Evolutionary conservation across 1,284 basidiomycete genomes (phyloP), one percentile per base, ranked within the genome.

Genomic region (Irpex lacteus): DNA sequence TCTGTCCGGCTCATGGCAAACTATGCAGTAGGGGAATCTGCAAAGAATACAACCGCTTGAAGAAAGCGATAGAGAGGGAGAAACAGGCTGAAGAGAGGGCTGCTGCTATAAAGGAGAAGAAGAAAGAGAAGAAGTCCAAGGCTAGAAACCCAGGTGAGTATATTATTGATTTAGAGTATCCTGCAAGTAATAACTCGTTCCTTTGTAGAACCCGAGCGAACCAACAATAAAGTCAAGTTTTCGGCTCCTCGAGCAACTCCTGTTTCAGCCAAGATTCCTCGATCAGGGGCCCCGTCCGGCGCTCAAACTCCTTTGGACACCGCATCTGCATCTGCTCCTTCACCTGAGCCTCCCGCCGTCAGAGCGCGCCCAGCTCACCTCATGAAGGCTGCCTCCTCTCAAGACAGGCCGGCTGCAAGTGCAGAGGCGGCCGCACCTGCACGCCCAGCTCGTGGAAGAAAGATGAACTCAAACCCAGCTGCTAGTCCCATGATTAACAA

Each of bases 1-100:
- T 66, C 40, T 75, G 73, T 65, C 34, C 34, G 3, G 64, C 50
- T 21, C 74, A 75, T 59, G 69, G 69, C 13, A 60, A 53, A 26
- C 40, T 70, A 13, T 74, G 73, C 66, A 60, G 55, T 34, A 69
- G 66, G 62, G 72, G 72, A 18, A 72, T 74, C 5, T 75, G 74
- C 66, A 64, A 62, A 34, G 64, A 68, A 36, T 67, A 68, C 55
- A 65, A 40, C 1, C 60, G 61, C 47, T 67, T 67, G 49, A 50
- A 65, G 53, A 61, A 64, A 18, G 60, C 50, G 19, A 62, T 54
- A 5, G 61, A 69, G 58, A 54, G 65, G 38, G 50, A 63, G 54
- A 60, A 68, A 44, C 19, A 63, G 63, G 63, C 65, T 47, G 61
- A 26, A 19, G 50, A 60, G 55, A 40, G 37, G 5, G 52, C 37